These are phyloP conservation scores for Gastroboletus turbinatus DNA, from an alignment of 1,284 basidiomycete genomes.

Conservation along the genomic window DNA sequence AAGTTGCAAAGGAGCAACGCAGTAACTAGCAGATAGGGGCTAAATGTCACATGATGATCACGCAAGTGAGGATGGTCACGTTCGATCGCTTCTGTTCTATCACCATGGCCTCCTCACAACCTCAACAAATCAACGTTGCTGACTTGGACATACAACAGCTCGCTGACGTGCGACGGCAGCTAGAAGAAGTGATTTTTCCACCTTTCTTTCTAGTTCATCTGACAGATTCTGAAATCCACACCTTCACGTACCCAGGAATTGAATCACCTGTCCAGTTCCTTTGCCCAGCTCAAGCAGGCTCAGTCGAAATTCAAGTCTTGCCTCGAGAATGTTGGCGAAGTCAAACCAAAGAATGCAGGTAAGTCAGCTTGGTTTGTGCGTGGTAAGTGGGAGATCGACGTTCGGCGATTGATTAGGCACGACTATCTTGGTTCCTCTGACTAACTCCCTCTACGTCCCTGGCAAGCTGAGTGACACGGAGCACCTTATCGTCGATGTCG, in stretches of 20 bases:
- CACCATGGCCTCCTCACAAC: conserved; percentile 38
- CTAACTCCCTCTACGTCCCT: conserved; percentile 93
- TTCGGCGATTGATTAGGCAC: conserved; percentile 56
- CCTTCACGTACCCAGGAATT: conserved; percentile 66
- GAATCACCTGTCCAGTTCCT: conserved; percentile 89
- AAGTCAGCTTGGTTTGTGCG: conserved; percentile 20
- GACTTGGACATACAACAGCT: conserved; percentile 85
- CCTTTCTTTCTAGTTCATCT: background rate
- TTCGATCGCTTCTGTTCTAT: background rate
- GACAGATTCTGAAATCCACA: conserved; percentile 6
- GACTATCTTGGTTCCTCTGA: conserved; percentile 88
- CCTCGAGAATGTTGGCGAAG: conserved; percentile 77
- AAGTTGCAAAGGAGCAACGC: too few relatives aligned
- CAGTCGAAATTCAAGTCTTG: conserved; percentile 92
- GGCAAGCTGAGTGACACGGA: conserved; percentile 84
- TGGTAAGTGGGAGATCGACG: background rate
- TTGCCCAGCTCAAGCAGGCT: conserved; percentile 89
- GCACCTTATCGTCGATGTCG: conserved; percentile 92
- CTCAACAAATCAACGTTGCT: conserved; percentile 73
- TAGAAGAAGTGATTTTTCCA: conserved; percentile 69
- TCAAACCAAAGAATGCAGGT: conserved; percentile 79
- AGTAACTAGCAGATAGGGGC: conserved; percentile 1
- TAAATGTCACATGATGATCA: conserved; percentile 12
- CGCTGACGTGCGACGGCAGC: conserved; percentile 81
- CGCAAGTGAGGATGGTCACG: background rate